Evolutionary conservation across 2,329 filamentous ascomycete species (phyloP), one percentile per base, ranked within the genome.

Genomic region (Trichoderma endophyticum): DNA sequence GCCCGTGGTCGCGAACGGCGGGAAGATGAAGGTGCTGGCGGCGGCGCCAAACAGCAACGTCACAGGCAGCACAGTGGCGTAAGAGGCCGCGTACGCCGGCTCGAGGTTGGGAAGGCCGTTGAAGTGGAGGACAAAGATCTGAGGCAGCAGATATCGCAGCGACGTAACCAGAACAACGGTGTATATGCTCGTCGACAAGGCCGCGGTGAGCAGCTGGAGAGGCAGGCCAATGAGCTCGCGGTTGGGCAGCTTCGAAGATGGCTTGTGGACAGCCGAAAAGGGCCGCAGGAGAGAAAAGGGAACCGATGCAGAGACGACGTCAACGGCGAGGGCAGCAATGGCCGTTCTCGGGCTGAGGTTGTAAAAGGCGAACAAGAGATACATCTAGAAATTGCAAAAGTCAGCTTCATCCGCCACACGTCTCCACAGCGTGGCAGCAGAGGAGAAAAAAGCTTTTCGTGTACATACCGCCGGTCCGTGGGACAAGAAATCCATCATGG

Each of bases 351-450:
- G 84, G 30, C 88, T 87, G 75, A 97, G 86, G 43, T 85, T 82
- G 86, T 97, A 97, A 84, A 97, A 97, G 67, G 90, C 90, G 34
- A 86, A 86, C 32, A 97, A 85, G 57, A 98, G 89, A 78, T 92
- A 93, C 74, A 92, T 89, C 89, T 91, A 67, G 18, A 62, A 24
- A 4, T 75, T n/a, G 75, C 70, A 28, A 24, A 60, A 9, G 6
- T 65, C 60, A 67, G 65, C 14, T 28, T 18, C 14, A 24, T 56
- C 56, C 59, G 36, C 28, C 32, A 68, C 51, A 39, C 18, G 57
- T 34, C 57, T 60, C 24, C 30, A 48, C 30, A 57, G 24, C 21
- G 63, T 8, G 21, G 36, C 56, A 36, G 15, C 60, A 32, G 24
- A 64, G 15, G 18, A 61, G 43, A 6, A 12, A 64, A 12, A 6